phyloP scores from a whole-genome alignment of 2,329 filamentous ascomycete species.

The Cladosporium sp. region DNA sequence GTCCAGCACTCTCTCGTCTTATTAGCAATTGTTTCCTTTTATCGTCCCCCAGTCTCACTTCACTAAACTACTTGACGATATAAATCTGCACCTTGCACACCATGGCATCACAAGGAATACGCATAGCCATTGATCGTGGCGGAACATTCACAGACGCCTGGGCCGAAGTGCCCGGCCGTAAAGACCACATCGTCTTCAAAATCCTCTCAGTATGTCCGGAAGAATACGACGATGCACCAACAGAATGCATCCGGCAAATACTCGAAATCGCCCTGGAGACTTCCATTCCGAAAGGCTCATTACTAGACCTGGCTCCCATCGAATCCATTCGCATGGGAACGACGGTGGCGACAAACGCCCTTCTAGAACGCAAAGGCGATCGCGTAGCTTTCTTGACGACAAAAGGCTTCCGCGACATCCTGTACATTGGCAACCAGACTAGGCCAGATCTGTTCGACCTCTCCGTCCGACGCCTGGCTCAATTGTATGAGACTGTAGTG shows the following conservation, averaged over 20 bases:
- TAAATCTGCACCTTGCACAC: not conserved
- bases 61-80: too few species aligned
- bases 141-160: conserved; percentile 86
- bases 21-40: too few species aligned
- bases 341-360: conserved; percentile 29
- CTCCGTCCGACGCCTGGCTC: conserved; percentile 17
- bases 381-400: conserved; percentile 24
- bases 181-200: conserved; percentile 37
- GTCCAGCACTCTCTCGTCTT: too few species aligned
- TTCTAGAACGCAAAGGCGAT: conserved; percentile 28
- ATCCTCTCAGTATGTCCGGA: conserved; percentile 26
- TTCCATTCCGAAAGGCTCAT: conserved; percentile 17
- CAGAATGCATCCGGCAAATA: conserved; percentile 26
- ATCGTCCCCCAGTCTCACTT: too few species aligned
- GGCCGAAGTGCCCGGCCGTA: conserved; percentile 58
- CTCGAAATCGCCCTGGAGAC: conserved; percentile 19
- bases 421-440: conserved; percentile 29
- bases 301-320: conserved; percentile 16
- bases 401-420: conserved; percentile 27
- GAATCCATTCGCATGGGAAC: conserved; percentile 27
- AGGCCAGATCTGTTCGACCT: conserved; percentile 28
- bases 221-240: conserved; percentile 28
- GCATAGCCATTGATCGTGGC: conserved; percentile 64
- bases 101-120: not conserved
- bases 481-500: conserved; percentile 20